These are phyloP conservation scores for Phytophthora macrochlamydospora DNA, from an alignment of 352 stramenopile genomes.

Conservation along the genomic window DNA sequence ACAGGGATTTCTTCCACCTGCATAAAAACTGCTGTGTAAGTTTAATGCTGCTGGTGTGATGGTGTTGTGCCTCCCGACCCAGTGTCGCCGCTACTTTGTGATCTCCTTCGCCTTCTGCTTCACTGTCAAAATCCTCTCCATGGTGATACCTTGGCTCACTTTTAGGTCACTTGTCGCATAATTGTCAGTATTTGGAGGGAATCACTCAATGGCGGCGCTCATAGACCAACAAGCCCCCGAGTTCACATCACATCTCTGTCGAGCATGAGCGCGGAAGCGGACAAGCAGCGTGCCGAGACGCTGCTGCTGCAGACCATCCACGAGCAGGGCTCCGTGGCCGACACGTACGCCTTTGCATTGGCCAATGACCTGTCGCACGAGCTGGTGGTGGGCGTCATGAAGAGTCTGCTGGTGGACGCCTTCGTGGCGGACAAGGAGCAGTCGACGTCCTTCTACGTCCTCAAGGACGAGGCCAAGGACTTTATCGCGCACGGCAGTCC, in stretches of 20 bases:
- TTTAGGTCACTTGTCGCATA: neutral
- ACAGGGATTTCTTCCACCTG: slow-evolving; percentile 49
- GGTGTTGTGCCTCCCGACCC: neutral
- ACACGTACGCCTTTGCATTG: slow-evolving; percentile 89
- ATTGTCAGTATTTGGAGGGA: neutral
- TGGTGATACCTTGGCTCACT: too few species aligned
- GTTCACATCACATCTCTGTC: neutral
- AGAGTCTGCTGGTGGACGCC: slow-evolving; percentile 94
- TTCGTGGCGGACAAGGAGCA: slow-evolving; percentile 89
- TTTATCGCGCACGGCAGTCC: slow-evolving; percentile 80
- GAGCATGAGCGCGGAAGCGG: slow-evolving; percentile 52
- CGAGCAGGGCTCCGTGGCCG: slow-evolving; percentile 46
- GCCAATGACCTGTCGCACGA: slow-evolving; percentile 89
- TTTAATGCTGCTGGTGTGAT: too few species aligned
- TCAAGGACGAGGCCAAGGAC: slow-evolving; percentile 91
- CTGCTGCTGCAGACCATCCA: slow-evolving; percentile 67
- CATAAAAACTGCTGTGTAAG: neutral
- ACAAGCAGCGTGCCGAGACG: slow-evolving; percentile 79
- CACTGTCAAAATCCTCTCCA: too few species aligned
- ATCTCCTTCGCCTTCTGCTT: too few species aligned
- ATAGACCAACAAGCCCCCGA: slow-evolving; percentile 29
- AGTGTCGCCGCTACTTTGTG: neutral
- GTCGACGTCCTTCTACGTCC: slow-evolving; percentile 91
- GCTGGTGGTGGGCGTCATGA: slow-evolving; percentile 94
- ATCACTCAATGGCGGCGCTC: neutral